phyloP scores from a whole-genome alignment of 1,139 yeast species.

The Nakaseomyces nivariensis region DNA sequence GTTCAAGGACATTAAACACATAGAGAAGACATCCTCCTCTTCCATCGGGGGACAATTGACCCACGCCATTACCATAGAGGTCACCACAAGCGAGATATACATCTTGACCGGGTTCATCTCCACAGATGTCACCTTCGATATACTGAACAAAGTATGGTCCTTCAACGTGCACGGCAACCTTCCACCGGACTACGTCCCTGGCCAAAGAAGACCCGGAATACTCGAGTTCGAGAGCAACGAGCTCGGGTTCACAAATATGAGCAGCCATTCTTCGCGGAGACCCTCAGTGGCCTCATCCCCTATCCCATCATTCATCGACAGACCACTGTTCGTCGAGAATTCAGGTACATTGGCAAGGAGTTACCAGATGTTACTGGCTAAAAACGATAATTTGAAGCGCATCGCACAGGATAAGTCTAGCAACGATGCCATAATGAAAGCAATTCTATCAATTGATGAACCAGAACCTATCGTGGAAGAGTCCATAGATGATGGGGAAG shows the following conservation, averaged over 20 bases:
- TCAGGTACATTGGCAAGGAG: neutral
- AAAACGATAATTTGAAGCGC: neutral
- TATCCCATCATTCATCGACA: neutral
- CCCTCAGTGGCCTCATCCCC: neutral
- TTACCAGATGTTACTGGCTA: neutral
- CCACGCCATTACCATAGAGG: conserved; percentile 73
- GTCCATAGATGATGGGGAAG: neutral
- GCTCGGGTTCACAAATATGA: neutral
- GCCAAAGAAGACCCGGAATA: neutral
- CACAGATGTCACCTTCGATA: conserved; percentile 66
- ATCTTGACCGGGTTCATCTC: conserved; percentile 81
- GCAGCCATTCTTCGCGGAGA: neutral
- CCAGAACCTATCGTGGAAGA: neutral
- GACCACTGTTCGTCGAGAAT: conserved; percentile 1
- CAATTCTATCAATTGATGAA: conserved; percentile 1
- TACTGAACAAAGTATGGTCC: conserved; percentile 51
- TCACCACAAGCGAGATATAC: conserved; percentile 46
- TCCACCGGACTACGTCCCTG: neutral
- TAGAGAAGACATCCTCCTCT: conserved; percentile 59
- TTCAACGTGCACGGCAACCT: neutral
- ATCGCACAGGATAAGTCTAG: neutral
- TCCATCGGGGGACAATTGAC: conserved; percentile 75
- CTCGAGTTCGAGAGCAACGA: neutral
- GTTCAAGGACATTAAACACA: conserved; percentile 56
- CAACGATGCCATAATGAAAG: neutral